Evolutionary conservation across 169 alveolate species (phyloP), one percentile per base, ranked within the genome.

Genomic region (Plasmodium gonderi): DNA sequence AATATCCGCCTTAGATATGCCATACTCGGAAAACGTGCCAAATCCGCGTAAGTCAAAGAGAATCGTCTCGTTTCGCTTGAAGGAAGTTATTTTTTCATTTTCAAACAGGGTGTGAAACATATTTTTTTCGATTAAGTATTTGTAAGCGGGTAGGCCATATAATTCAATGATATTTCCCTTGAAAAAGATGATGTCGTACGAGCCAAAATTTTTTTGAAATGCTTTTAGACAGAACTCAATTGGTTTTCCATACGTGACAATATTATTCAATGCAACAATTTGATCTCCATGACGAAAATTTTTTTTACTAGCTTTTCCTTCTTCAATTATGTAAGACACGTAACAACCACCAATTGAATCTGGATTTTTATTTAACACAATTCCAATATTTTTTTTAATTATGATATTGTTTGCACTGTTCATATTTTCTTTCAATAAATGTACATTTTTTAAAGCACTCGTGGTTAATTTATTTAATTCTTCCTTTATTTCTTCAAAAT

Each of bases 21-120:
- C 92, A 75, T 85, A 85, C 49, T 85, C 92, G 20, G 92, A 85
- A 54, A 85, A 85, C 36, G 87, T 85, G 68, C 92, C 92, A 45
- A 74, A 85, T 31, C 92, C 92, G 17, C 79, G 77, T 82, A 85
- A 74, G 69, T 85, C 92, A 85, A 85, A 85, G 54, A 85, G 17
- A 23, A 85, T 75, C 20, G 77, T 60, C 45, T 85, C 92, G 47
- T 85, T 74, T 23, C 80, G 77, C 51, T 85, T 85, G 67, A 85
- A 85, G 38, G 92, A 85, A 9, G 81, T 29, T 0, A 85, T 85
- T 85, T 85, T 33, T 54, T 85, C 92, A 40, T 85, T 85, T 75
- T 85, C 92, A 29, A 85, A 85, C 45, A 85, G 92, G 77, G 87
- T 76, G 23, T 74, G 79, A 76, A 85, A 85, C 20, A 85, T 31